A percentile compares a stretch with the other conserved stretches of the same genome.
Conservation (phyloP, 805 yeast species). For the Lipomyces starkeyi region DNA sequence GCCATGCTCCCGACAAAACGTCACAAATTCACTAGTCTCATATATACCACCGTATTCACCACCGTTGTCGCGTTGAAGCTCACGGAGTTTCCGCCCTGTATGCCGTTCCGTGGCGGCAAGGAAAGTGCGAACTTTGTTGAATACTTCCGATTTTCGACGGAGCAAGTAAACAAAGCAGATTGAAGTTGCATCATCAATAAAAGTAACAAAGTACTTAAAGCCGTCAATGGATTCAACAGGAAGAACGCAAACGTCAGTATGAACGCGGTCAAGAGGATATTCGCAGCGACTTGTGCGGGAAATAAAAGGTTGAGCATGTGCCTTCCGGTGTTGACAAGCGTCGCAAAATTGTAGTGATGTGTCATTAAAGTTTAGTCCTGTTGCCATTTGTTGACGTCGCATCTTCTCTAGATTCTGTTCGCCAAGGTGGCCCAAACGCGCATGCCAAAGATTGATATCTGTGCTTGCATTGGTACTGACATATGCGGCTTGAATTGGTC, state of each 20-base stretch:
- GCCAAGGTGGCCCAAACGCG: not conserved
- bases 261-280: not conserved
- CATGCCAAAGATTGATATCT: not conserved
- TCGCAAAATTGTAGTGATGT: not conserved
- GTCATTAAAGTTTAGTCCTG: not conserved
- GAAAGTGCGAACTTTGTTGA: not conserved
- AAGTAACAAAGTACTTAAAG: constrained; percentile 1
- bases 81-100: constrained; percentile 1
- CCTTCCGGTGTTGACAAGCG: constrained; percentile 1
- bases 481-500: not conserved
- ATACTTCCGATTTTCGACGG: not conserved
- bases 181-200: constrained; percentile 3
- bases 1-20: not conserved
- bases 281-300: constrained; percentile 1
- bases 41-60: not conserved
- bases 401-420: not conserved
- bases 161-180: constrained; percentile 1
- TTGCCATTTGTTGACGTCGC: not conserved
- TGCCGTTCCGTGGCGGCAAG: not conserved
- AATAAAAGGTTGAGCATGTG: not conserved
- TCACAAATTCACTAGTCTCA: not conserved
- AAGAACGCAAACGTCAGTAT: not conserved
- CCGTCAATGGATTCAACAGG: constrained; percentile 2
- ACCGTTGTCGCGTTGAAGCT: not conserved
- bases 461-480: not conserved